Evolutionary conservation across 192 early-diverging fungal species (phyloP), one percentile per base, ranked within the genome.

Genomic region (Oehlia diaphana): DNA sequence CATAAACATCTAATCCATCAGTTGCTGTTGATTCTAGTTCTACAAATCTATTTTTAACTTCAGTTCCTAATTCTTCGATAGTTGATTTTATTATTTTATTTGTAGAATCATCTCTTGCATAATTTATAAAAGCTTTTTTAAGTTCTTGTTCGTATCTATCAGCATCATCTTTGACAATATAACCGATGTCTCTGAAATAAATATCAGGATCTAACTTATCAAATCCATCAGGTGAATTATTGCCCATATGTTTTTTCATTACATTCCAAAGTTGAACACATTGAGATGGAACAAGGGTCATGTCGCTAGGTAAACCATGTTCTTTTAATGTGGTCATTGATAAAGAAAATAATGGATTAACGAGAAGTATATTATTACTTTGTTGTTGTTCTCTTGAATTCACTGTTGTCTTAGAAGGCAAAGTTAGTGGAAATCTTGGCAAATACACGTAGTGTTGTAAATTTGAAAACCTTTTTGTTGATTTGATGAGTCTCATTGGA

Each of bases 401-500:
- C 14, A 31, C n/a, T 28, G 28, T 66, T 3, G 37, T 26, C 6
- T 67, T 26, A 61, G 16, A 7, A 9, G 72, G 33, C 16, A n/a
- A 4, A 19, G 1, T 8, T 7, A 79, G 26, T 16, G 78, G 78
- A 28, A 42, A 63, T 31, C 68, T 31, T n/a, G 86, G 85, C 21
- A 79, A 63, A 66, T 84, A 87, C 8, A 77, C 78, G 62, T 82
- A 87, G 49, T 84, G 84, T 23, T 79, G 69, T 12, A 87, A 68
- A 69, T 87, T 85, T 14, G 85, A 87, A 62, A 82, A 87, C 9
- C 86, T 76, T 53, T 86, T 81, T 8, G 63, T 63, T 42, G 85
- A 75, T 76, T 63, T 42, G 28, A 87, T 85, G 10, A 86, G 44
- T 13, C 74, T 26, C 68, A 81, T 74, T 61, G 39, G 16, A 50